Base-by-base conservation (phyloP, 179 eudicot genomes). In the Vitellaria paradoxa region DNA sequence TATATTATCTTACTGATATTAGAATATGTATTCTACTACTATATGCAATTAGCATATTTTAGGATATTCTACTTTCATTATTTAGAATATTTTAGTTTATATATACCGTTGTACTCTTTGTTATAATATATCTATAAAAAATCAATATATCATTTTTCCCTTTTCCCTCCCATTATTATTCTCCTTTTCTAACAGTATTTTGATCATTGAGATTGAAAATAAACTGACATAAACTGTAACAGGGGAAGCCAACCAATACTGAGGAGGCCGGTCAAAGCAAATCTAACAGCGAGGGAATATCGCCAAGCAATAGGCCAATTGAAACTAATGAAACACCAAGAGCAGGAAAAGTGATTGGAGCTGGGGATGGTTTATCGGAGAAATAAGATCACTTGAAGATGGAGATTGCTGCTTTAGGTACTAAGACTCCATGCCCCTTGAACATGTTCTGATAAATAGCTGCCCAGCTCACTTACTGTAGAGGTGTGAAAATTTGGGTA, bases 231-330 rank as follows among this genome's bases (percentile, higher is more conserved):
- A 49, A 63, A 76, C 40, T 65, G 65, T 47, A 65, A 59, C 81
- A 79, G 83, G 82, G 77, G 65, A 81, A 81, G 59, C 73, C 52
- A 21, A 65, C 64, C 63, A 72, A 72, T 67, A 68, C n/a, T n/a
- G 78, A 68, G 50, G 85, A 78, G 55, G 21, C 76, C 52, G 61
- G 64, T n/a, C 82, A 75, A 63, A 82, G 78, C 60, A 70, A 74
- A 76, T 55, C 81, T 56, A 55, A 61, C 65, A 60, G 67, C 2
- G 79, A 80, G 69, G 72, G 40, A 60, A 17, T 53, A 5, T 50
- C 70, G 20, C 15, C 70, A 6, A 72, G 77, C 71, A 47, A 46
- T 14, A 14, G 37, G 37, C 37, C 26, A 70, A 46, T 30, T 15
- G 0, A 75, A 40, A 52, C 49, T 20, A 80, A 59, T 77, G 79